phyloP scores from a whole-genome alignment of 2,329 filamentous ascomycete species.

The Chaetomium globosum region DNA sequence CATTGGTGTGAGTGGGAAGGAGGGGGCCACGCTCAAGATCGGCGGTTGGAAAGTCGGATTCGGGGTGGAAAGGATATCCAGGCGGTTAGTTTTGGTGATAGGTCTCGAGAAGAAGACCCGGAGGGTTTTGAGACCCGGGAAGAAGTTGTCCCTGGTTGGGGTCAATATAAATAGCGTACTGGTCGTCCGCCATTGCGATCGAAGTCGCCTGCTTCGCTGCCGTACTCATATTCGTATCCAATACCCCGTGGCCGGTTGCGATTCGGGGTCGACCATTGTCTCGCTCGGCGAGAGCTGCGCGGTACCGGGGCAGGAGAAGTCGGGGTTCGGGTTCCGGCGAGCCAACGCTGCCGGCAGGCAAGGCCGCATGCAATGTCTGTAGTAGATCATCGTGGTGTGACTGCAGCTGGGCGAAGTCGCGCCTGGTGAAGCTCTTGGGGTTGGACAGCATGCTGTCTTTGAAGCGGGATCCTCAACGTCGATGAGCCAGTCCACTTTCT shows the following conservation, averaged over 20 bases:
- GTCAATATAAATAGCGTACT: conserved; percentile 74
- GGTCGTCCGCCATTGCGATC: conserved; percentile 48
- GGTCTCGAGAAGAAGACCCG: conserved; percentile 55
- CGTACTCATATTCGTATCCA: conserved; percentile 90
- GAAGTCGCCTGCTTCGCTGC: conserved; percentile 66
- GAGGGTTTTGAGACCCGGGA: conserved; percentile 66
- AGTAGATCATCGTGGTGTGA: conserved; percentile 56
- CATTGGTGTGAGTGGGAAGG: conserved; percentile 35
- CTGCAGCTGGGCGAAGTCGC: conserved; percentile 62
- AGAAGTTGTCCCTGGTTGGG: conserved; percentile 62
- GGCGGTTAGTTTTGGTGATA: conserved; percentile 53
- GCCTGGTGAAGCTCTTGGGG: conserved; percentile 71
- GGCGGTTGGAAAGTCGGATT: not conserved
- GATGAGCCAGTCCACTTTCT: conserved; percentile 81
- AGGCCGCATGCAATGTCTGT: conserved; percentile 50
- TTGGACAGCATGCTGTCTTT: conserved; percentile 65
- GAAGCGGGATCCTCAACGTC: conserved; percentile 65
- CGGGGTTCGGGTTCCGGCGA: conserved; percentile 25
- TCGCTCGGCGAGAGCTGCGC: conserved; percentile 30
- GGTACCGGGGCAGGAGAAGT: conserved; percentile 21
- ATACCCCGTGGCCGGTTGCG: conserved; percentile 54
- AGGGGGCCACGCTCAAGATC: conserved; percentile 39
- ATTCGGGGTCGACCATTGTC: conserved; percentile 25
- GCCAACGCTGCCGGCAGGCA: conserved; percentile 40
- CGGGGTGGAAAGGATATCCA: conserved; percentile 49